These are phyloP conservation scores for Vaccinium myrtillus DNA, from an alignment of 148 eudicot species.

Conservation along the genomic window DNA sequence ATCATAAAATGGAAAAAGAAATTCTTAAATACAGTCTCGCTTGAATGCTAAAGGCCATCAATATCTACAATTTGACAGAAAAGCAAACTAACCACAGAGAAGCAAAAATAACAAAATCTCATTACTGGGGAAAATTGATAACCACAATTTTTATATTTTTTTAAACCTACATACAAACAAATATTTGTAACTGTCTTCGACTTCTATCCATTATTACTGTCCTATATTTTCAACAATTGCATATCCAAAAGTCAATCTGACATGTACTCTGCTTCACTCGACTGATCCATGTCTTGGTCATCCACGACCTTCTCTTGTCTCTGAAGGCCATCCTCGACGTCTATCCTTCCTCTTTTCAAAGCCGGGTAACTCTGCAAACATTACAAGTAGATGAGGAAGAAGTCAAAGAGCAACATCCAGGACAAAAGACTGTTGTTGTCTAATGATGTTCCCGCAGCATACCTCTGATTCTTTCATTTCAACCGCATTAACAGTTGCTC, in stretches of 20 bases:
- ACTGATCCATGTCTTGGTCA: slow-evolving; percentile 53
- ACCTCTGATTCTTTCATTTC: slow-evolving; percentile 63
- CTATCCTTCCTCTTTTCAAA: slow-evolving; percentile 36
- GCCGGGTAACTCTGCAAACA: slow-evolving; percentile 41
- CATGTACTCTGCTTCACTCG: slow-evolving; percentile 54
- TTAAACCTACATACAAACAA: background rate
- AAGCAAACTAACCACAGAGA: background rate
- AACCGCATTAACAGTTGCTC: slow-evolving; percentile 46
- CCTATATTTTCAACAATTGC: background rate
- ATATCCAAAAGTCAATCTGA: slow-evolving; percentile 39
- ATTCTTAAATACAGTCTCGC: background rate
- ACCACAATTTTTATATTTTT: no score
- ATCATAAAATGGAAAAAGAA: background rate
- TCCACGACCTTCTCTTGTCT: slow-evolving; percentile 29
- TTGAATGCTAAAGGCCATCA: background rate
- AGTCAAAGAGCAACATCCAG: background rate
- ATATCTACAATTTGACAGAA: background rate
- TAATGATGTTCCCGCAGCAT: slow-evolving; percentile 12
- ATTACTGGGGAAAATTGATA: background rate
- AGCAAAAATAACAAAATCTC: background rate
- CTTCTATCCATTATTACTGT: background rate
- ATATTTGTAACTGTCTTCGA: background rate
- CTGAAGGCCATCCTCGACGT: slow-evolving; percentile 37
- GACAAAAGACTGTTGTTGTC: background rate
- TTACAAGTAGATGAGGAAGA: background rate